Evolutionary conservation across 106 monocot species (phyloP), one percentile per base, ranked within the genome.

Genomic region (Allium fistulosum): DNA sequence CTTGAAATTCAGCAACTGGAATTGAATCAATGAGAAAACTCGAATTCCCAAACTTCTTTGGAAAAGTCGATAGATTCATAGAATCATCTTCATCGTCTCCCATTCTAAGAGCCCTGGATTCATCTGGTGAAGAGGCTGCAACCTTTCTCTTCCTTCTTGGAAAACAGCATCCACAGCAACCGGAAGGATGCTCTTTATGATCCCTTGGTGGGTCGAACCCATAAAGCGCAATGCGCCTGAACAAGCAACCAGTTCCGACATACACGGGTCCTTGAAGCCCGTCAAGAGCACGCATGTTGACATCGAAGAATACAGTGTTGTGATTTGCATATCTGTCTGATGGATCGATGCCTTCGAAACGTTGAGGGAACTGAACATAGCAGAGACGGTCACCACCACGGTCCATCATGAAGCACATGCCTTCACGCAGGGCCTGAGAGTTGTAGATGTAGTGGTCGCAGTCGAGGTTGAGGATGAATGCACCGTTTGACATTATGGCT

Each of bases 201-300:
- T 69, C 68, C 5, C 83, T 74, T 9, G 87, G 87, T 1, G 87
- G 87, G 48, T 87, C 87, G 48, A 87, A 87, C 6, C 87, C 87
- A 46, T 87, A 87, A 13, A 87, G 75, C 2, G 87, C 87, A 15
- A 81, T 61, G 27, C 87, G 80, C 51, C 79, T 74, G 63, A 81
- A 87, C 68, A 87, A 79, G 56, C 87, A 87, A n/a, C 87, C 87
- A 1, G 87, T 87, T 7, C 87, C 87, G 37, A 87, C 87, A 27
- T 87, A 87, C 6, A 87, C 80, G 0, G 87, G 87, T 6, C 87
- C 87, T 61, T 83, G 83, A 11, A 87, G 83, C 22, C 87, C 87
- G n/a, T 94, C 94, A 11, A 94, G 87, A 0, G 94, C 94, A 5
- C 94, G 87, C 94, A 94, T 94, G 80, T 94, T 94, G 72, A 81